Base-by-base conservation (phyloP, 2,329 filamentous ascomycete genomes). In the Dryadomyces quercus-mongolicae region DNA sequence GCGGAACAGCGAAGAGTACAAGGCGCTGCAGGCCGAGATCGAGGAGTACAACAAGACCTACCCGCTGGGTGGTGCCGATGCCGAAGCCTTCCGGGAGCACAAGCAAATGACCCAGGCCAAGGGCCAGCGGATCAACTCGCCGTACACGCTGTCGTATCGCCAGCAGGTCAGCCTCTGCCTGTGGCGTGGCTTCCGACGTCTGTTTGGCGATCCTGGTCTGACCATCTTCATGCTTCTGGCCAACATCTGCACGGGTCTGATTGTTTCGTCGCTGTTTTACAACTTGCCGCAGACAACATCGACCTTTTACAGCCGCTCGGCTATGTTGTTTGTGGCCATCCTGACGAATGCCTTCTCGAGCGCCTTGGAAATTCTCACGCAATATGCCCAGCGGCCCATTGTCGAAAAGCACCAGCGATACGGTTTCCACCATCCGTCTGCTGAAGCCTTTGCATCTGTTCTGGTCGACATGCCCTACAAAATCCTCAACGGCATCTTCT, bases 401-500 rank as follows among this genome's bases (percentile, higher is more conserved):
- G 88, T 96, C 57, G 89, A 95, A 65, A 95, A 95, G 66, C 91
- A 96, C 62, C 72, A 77, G 54, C 82, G 86, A 55, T 95, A 95
- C 65, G 89, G 90, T 18, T 76, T 95, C 18, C 95, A 95, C 63
- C 91, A 95, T 63, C 89, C 91, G 0, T 90, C 86, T 10, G 86
- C 89, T 16, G 90, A 96, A 74, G 88, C 89, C n/a, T 76, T 88
- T 56, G 82, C 87, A 0, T 93, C 87, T 10, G 93, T 95, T 85
- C 69, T 95, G 34, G 85, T 81, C 58, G 91, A 96, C 62, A 70
- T 95, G 69, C 91, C 91, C 0, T 88, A 88, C 68, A 95, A 93
- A 67, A 68, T 94, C 9, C 42, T 69, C n/a, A 91, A 91, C 61
- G 71, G 80, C 1, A 76, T 94, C 59, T 70, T 80, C 4, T 95